phyloP scores from a whole-genome alignment of 2,329 filamentous ascomycete species.

The Fusarium annulatum region DNA sequence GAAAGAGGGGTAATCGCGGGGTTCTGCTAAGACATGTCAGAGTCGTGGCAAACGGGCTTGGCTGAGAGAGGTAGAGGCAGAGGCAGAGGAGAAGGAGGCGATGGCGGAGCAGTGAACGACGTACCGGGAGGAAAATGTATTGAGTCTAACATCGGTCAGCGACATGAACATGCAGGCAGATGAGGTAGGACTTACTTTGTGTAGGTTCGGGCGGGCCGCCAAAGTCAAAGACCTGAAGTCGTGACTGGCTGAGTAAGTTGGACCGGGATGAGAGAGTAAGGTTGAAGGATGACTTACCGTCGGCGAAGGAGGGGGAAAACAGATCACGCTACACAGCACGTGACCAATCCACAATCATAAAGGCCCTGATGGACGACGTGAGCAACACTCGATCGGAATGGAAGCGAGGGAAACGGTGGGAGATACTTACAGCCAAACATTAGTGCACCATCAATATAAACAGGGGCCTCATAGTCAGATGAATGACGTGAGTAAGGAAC shows the following conservation, averaged over 20 bases:
- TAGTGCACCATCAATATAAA: background rate
- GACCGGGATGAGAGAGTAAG: background rate
- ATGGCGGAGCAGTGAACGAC: too few species aligned
- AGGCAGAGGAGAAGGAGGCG: background rate
- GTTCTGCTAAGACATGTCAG: background rate
- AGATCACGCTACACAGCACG: background rate
- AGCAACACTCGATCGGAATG: background rate
- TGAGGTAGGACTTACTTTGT: background rate
- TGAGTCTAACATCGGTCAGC: background rate
- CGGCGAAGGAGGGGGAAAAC: background rate
- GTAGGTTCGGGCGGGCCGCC: background rate
- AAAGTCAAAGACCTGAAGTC: background rate
- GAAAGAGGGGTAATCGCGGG: background rate
- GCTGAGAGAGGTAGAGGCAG: background rate
- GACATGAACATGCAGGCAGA: background rate
- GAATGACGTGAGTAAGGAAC: background rate
- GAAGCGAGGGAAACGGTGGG: background rate
- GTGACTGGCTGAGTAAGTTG: background rate
- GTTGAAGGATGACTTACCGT: background rate
- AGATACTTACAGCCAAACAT: background rate
- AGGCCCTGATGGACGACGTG: background rate
- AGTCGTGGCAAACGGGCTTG: background rate
- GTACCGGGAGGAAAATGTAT: background rate
- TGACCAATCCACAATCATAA: background rate
- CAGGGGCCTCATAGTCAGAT: background rate